These are phyloP conservation scores for Pseudogymnoascus sp. DNA, from an alignment of 2,329 filamentous ascomycete species.

Conservation along the genomic window DNA sequence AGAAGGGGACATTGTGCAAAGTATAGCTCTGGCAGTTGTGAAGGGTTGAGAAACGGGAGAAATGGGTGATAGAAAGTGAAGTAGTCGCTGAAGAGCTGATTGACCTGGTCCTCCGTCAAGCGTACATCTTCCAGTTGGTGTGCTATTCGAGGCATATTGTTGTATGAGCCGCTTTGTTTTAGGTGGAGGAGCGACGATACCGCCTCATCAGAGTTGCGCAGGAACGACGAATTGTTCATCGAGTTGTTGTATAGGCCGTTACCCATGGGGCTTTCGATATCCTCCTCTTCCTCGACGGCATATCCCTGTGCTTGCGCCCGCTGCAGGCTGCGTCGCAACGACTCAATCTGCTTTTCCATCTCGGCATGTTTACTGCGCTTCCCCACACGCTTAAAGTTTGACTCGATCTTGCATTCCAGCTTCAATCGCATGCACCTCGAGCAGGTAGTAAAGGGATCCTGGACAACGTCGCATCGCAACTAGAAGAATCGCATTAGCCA, in stretches of 20 bases:
- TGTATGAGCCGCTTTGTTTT: slow-evolving; percentile 49
- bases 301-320: slow-evolving; percentile 53
- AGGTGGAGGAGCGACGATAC: slow-evolving; percentile 59
- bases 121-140: slow-evolving; percentile 51
- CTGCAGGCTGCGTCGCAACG: slow-evolving; percentile 52
- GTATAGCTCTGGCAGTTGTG: slow-evolving; percentile 62
- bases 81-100: slow-evolving; percentile 63
- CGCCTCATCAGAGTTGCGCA: slow-evolving; percentile 57
- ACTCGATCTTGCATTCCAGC: slow-evolving; percentile 78
- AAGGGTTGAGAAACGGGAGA: slow-evolving; percentile 63
- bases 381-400: slow-evolving; percentile 76
- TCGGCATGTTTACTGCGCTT: slow-evolving; percentile 78
- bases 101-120: slow-evolving; percentile 54
- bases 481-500: slow-evolving; percentile 27
- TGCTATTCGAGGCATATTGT: slow-evolving; percentile 22
- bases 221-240: slow-evolving; percentile 51
- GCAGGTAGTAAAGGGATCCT: slow-evolving; percentile 72
- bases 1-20: slow-evolving; percentile 70
- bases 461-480: slow-evolving; percentile 77
- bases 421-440: slow-evolving; percentile 71
- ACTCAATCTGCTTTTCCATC: slow-evolving; percentile 77
- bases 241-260: slow-evolving; percentile 51
- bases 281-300: slow-evolving; percentile 43
- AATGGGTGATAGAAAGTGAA: slow-evolving; percentile 71
- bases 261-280: slow-evolving; percentile 51